These are phyloP conservation scores for Ramichloridium luteum DNA, from an alignment of 2,329 filamentous ascomycete species.

Conservation along the genomic window DNA sequence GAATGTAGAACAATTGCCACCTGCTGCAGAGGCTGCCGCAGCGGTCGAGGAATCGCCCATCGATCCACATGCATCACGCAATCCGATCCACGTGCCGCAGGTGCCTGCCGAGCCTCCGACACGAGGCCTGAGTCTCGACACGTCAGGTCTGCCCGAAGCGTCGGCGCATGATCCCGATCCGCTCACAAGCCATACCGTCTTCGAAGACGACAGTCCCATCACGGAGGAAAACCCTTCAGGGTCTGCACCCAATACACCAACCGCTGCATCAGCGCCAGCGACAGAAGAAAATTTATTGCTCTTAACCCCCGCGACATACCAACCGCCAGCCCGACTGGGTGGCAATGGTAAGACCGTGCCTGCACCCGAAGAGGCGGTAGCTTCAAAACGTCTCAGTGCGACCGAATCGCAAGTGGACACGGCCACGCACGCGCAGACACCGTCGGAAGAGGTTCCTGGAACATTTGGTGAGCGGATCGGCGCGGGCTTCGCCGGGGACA, in stretches of 20 bases:
- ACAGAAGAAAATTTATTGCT: constrained; percentile 8
- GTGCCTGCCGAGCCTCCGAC: constrained; percentile 1
- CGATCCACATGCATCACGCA: too few relatives aligned
- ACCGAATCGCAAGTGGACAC: background rate
- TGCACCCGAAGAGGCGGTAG: background rate
- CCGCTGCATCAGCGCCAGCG: too few relatives aligned
- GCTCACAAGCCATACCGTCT: constrained; percentile 27
- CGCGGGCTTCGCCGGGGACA: constrained; percentile 9
- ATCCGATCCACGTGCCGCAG: too few relatives aligned
- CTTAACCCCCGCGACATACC: constrained; percentile 18
- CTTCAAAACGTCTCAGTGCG: too few relatives aligned
- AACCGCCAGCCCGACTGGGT: constrained; percentile 8
- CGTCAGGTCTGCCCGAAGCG: constrained; percentile 10
- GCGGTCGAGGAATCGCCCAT: too few relatives aligned
- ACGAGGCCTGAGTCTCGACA: constrained; percentile 19
- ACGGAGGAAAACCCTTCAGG: constrained; percentile 5
- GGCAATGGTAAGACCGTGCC: background rate
- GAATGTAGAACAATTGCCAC: too few relatives aligned
- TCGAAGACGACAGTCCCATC: constrained; percentile 50
- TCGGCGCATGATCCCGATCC: constrained; percentile 15
- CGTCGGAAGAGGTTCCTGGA: too few relatives aligned
- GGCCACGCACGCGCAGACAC: background rate
- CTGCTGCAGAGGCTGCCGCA: too few relatives aligned
- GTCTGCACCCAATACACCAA: constrained; percentile 6
- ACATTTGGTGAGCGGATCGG: background rate